phyloP scores from a whole-genome alignment of 1,139 yeast genomes.

The Torulaspora pretoriensis region DNA sequence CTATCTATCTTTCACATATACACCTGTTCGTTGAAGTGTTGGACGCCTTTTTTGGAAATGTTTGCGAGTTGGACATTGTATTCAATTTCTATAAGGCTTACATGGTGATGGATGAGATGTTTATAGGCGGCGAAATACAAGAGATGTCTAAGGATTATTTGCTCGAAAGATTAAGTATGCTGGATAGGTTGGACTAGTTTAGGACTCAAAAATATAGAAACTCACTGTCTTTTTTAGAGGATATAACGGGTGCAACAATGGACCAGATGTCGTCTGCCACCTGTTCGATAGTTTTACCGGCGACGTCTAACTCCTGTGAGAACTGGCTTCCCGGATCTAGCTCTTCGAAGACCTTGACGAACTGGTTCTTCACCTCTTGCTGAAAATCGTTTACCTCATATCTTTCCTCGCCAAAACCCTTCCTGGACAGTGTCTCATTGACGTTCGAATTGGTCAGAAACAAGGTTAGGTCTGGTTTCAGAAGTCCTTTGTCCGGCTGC shows the following conservation, averaged over 20 bases:
- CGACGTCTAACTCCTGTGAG: slow-evolving; percentile 50
- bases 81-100: slow-evolving; percentile 75
- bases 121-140: slow-evolving; percentile 73
- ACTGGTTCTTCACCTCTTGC: slow-evolving; percentile 56
- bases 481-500: slow-evolving; percentile 77
- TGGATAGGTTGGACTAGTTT: slow-evolving; percentile 44
- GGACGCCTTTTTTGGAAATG: slow-evolving; percentile 80
- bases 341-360: slow-evolving; percentile 45
- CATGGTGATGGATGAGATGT: slow-evolving; percentile 67
- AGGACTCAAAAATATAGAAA: slow-evolving; percentile 11
- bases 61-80: slow-evolving; percentile 90
- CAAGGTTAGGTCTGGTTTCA: slow-evolving; percentile 78
- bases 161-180: slow-evolving; percentile 48
- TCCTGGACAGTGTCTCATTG: slow-evolving; percentile 50
- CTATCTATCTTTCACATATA: slow-evolving; percentile 75
- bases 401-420: slow-evolving; percentile 89
- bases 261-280: slow-evolving; percentile 39
- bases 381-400: slow-evolving; percentile 80
- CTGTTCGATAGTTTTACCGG: slow-evolving; percentile 50
- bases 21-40: slow-evolving; percentile 86
- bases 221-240: background rate
- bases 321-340: slow-evolving; percentile 17
- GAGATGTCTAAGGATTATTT: slow-evolving; percentile 62
- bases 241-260: slow-evolving; percentile 3
- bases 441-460: slow-evolving; percentile 61